phyloP scores from a whole-genome alignment of 495 filamentous ascomycete genomes.

The Tetracladium setigerum region DNA sequence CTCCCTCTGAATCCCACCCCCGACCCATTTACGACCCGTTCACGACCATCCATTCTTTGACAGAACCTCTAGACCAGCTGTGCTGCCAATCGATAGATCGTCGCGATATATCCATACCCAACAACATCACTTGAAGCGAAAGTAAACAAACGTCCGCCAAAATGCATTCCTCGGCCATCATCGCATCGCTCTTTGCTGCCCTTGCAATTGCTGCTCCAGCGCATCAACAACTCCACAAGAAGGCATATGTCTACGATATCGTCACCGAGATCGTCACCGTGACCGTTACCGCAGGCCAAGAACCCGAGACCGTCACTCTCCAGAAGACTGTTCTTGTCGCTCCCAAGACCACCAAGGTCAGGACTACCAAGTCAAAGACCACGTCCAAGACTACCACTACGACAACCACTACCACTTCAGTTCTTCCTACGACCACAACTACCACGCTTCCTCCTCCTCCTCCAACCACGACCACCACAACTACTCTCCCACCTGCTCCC shows the following conservation, averaged over 20 bases:
- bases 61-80: constrained; percentile 19
- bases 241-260: constrained; percentile 46
- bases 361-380: background rate
- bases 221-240: constrained; percentile 34
- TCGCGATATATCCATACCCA: constrained; percentile 4
- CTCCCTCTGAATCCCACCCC: constrained; percentile 13
- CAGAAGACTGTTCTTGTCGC: constrained; percentile 8
- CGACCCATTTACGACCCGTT: constrained; percentile 28
- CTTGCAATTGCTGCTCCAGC: constrained; percentile 53
- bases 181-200: constrained; percentile 55
- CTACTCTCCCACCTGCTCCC: constrained; percentile 6
- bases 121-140: constrained; percentile 8
- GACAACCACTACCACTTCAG: constrained; percentile 1
- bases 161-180: constrained; percentile 63
- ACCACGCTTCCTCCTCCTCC: background rate
- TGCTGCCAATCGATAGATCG: constrained; percentile 21
- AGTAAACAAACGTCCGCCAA: constrained; percentile 24
- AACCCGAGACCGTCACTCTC: constrained; percentile 9
- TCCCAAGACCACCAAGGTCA: background rate
- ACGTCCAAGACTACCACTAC: background rate
- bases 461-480: constrained; percentile 16
- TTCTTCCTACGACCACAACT: constrained; percentile 10
- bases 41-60: constrained; percentile 25
- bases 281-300: constrained; percentile 43
- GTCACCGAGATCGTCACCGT: constrained; percentile 49